Base-by-base conservation (phyloP, 352 stramenopile species). In the Phytophthora pluvialis region DNA sequence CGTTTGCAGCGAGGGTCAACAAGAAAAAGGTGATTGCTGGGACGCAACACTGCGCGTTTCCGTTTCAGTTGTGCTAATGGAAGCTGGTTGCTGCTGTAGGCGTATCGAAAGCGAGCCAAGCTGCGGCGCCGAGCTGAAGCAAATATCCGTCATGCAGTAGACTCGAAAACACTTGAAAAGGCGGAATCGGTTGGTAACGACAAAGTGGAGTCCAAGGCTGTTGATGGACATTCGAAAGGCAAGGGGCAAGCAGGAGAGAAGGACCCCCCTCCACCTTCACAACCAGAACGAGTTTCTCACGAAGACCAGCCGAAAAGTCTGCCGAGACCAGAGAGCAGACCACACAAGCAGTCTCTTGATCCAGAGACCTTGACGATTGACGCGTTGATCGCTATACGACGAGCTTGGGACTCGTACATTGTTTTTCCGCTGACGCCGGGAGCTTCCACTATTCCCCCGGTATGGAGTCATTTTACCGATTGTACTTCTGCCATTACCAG, bases 391-490 rank as follows among this genome's bases (percentile, higher is more conserved):
- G 33, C 64, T 25, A 40, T 73, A 8, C 67, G 70, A 61, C 70
- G 74, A 61, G 67, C 60, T 39, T 83, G 75, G 75, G 75, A 83
- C 51, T 21, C 51, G 12, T 71, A 73, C 48, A 63, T 78, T 48
- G 71, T 76, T 39, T 54, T 42, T 9, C 60, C 60, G 6, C 48
- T 35, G 26, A 80, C 72, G 28, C 58, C 28, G 36, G 71, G 71
- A 43, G 68, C 71, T 43, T 80, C 67, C 3, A 55, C 51, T 6
- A 83, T 83, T 45, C 75, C 72, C 32, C 71, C 75, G 39, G 75
- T 83, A 80, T 49, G 59, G 25, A 8, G 31, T 9, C 21, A 1
- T 2, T 57, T 32, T 47, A 31, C 11, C 16, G 13, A 51, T 43
- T 13, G 5, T 10, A 26, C 36, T 36, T 40, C 4, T 8, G 5